A percentile compares a stretch with the other conserved stretches of the same genome.
Conservation (phyloP, 345 rosid species). For the Kandelia obovata region DNA sequence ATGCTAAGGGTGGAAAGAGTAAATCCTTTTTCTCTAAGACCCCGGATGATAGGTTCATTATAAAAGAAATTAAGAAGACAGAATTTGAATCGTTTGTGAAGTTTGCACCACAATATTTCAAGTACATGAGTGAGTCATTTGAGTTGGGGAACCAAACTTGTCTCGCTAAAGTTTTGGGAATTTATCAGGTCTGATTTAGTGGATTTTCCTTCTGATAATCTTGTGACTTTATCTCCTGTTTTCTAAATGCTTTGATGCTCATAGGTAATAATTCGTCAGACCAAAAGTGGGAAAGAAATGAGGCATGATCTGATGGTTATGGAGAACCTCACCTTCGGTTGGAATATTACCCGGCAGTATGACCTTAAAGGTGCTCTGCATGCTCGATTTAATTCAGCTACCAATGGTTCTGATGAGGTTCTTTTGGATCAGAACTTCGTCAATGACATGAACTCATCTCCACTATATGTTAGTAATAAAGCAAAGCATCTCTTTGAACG, state of each 20-base stretch:
- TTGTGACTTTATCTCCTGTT: background rate
- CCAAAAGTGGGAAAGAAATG: constrained; percentile 75
- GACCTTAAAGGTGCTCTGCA: constrained; percentile 95
- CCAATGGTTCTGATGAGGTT: constrained; percentile 63
- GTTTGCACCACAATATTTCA: constrained; percentile 76
- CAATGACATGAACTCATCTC: constrained; percentile 84
- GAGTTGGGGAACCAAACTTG: constrained; percentile 82
- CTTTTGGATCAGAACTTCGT: constrained; percentile 95
- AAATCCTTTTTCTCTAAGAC: constrained; percentile 84
- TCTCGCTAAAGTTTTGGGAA: constrained; percentile 93
- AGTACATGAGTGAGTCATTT: constrained; percentile 73
- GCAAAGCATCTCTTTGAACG: constrained; percentile 72
- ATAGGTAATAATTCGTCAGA: constrained; percentile 73
- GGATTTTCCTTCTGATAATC: background rate
- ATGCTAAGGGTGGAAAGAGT: constrained; percentile 98
- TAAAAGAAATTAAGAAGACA: constrained; percentile 91
- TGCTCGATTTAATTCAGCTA: constrained; percentile 55
- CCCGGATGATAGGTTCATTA: constrained; percentile 75
- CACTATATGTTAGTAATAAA: constrained; percentile 75
- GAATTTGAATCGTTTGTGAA: constrained; percentile 84
- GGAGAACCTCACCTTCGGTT: constrained; percentile 85
- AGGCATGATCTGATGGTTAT: constrained; percentile 91
- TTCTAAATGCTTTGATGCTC: constrained; percentile 14
- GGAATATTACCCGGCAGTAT: constrained; percentile 72
- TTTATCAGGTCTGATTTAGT: constrained; percentile 65